Conservation (phyloP, 345 rosid genomes). For the Eucalyptus guilfoylei region DNA sequence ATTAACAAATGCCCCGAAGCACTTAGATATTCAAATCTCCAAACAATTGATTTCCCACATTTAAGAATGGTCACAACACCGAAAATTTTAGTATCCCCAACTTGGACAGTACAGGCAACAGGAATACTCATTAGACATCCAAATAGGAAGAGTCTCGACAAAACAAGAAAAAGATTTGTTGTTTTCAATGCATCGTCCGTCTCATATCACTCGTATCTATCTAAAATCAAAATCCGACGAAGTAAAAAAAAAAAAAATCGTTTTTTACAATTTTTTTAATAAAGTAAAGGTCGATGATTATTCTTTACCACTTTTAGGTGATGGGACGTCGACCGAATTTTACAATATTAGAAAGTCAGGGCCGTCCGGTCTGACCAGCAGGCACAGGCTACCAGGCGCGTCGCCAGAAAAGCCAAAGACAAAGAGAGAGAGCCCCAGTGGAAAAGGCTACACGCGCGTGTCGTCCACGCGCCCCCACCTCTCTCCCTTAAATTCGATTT, state of each 20-base stretch:
- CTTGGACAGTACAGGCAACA: background rate
- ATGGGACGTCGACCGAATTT: background rate
- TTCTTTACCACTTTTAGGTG: background rate
- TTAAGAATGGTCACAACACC: accelerated
- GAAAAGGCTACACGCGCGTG: background rate
- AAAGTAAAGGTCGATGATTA: background rate
- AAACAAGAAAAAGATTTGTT: background rate
- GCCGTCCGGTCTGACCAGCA: background rate
- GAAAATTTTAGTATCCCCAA: background rate
- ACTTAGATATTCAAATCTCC: background rate
- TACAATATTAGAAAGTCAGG: background rate
- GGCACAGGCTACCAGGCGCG: background rate
- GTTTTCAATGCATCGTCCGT: background rate
- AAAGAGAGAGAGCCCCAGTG: background rate
- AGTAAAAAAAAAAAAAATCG: background rate
- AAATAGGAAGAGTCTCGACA: background rate
- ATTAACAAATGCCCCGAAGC: background rate
- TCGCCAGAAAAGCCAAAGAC: background rate
- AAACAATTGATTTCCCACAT: accelerated
- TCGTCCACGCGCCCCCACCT: background rate
- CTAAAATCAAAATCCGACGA: background rate
- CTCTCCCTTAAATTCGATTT: background rate
- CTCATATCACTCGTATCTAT: background rate
- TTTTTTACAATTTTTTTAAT: background rate
- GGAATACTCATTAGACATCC: background rate